Conservation (phyloP, 2,329 filamentous ascomycete genomes). For the Trichoderma sp. region DNA sequence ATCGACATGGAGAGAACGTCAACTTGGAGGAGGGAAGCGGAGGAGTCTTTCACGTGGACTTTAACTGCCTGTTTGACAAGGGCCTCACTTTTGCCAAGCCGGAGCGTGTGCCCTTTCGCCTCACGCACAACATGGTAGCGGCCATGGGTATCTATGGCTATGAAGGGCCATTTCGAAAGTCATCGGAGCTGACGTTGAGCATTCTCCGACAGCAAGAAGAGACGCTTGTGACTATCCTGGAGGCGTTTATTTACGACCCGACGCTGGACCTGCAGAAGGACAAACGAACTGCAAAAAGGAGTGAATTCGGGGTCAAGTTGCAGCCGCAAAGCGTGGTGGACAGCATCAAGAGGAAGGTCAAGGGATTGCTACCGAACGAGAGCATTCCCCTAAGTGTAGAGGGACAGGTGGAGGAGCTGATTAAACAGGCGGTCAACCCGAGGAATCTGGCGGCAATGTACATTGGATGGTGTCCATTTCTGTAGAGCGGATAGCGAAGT, state of each 20-base stretch:
- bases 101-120: conserved; percentile 89
- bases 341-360: conserved; percentile 81
- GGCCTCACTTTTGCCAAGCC: conserved; percentile 93
- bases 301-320: conserved; percentile 45
- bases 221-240: conserved; percentile 93
- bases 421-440: conserved; percentile 78
- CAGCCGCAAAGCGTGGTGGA: conserved; percentile 76
- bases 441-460: conserved; percentile 89
- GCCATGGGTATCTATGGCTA: conserved; percentile 95
- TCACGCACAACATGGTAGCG: conserved; percentile 98
- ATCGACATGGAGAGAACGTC: conserved; percentile 96
- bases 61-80: conserved; percentile 99
- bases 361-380: conserved; percentile 78
- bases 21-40: conserved; percentile 91
- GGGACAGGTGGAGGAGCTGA: conserved; percentile 94
- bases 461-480: conserved; percentile 79
- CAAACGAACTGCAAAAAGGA: conserved; percentile 44
- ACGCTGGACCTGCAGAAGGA: conserved; percentile 84
- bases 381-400: conserved; percentile 92
- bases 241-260: conserved; percentile 95
- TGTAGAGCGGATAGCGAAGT: conserved; percentile 37
- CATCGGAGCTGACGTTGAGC: conserved; percentile 81
- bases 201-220: conserved; percentile 90
- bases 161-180: conserved; percentile 88
- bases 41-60: conserved; percentile 95